Conservation (phyloP, 176 grass and related monocot species). For the Aechmea fasciata region DNA sequence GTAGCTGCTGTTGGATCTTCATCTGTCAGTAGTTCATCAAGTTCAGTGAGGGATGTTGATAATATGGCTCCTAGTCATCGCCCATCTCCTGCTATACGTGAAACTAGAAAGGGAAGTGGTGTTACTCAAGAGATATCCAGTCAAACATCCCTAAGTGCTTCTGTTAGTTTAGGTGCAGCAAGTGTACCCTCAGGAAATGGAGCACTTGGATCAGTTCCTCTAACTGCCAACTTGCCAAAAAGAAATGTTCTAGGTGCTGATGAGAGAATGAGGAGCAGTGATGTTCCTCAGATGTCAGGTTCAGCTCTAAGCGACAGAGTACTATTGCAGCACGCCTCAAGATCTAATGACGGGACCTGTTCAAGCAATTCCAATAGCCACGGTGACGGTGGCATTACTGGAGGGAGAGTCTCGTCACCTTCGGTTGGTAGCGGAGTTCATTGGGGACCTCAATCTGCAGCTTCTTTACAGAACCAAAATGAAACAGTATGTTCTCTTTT, state of each 20-base stretch:
- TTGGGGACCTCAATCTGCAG: constrained; percentile 59
- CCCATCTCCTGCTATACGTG: constrained; percentile 63
- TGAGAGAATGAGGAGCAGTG: constrained; percentile 18
- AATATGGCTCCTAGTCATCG: constrained; percentile 45
- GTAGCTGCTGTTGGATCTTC: constrained; percentile 31
- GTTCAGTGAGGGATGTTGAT: constrained; percentile 68
- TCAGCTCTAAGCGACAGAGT: constrained; percentile 15
- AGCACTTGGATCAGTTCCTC: constrained; percentile 17
- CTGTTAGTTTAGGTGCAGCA: constrained; percentile 3
- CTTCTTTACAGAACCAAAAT: constrained; percentile 47
- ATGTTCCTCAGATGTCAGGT: constrained; percentile 3
- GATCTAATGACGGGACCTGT: constrained; percentile 39
- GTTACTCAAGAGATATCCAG: constrained; percentile 39
- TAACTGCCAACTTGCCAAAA: constrained; percentile 16
- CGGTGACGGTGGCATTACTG: constrained; percentile 44
- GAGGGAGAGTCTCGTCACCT: constrained; percentile 61
- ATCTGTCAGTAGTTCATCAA: constrained; percentile 41
- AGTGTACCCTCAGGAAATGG: constrained; percentile 9
- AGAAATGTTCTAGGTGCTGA: constrained; percentile 14
- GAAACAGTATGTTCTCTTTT: constrained; percentile 52
- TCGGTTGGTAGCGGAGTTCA: constrained; percentile 62
- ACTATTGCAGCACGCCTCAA: constrained; percentile 34
- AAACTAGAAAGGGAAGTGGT: constrained; percentile 51
- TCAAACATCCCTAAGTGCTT: constrained; percentile 8
- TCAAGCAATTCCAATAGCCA: constrained; percentile 38